These are phyloP conservation scores for Nicotiana paniculata DNA, from an alignment of 257 asterid species.

Conservation along the genomic window DNA sequence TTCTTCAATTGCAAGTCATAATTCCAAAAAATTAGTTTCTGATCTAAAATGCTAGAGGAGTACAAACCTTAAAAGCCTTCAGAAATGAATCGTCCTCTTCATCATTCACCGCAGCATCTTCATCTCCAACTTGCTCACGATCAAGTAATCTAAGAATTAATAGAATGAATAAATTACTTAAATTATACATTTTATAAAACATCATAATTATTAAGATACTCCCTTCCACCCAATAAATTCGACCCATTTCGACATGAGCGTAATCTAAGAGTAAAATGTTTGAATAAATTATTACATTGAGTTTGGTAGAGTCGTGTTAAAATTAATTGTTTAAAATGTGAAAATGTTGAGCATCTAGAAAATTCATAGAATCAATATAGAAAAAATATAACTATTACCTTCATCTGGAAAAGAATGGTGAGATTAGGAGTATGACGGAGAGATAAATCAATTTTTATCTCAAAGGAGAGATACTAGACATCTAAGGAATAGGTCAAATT, in stretches of 20 bases:
- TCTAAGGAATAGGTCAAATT: not conserved
- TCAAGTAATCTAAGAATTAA: slow-evolving; percentile 56
- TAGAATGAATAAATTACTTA: slow-evolving; percentile 4
- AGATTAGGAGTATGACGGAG: not conserved
- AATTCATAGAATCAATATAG: not conserved
- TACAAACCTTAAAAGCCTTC: slow-evolving; percentile 88
- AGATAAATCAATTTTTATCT: not conserved
- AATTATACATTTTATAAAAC: not conserved
- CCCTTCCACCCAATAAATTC: not conserved
- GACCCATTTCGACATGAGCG: not conserved
- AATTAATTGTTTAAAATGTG: not conserved
- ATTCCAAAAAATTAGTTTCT: not conserved
- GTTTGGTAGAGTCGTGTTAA: not conserved
- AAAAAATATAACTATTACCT: not conserved
- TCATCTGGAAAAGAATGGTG: not conserved
- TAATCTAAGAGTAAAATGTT: not conserved
- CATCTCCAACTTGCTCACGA: slow-evolving; percentile 81
- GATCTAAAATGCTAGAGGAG: not conserved
- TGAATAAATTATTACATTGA: not conserved
- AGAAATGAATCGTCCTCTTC: slow-evolving; percentile 93
- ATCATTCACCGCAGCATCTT: slow-evolving; percentile 71
- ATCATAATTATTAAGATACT: not conserved
- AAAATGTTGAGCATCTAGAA: not conserved
- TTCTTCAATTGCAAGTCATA: not conserved
- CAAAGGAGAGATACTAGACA: not conserved